phyloP scores from a whole-genome alignment of 2,329 filamentous ascomycete species.

The Xylariaceae sp. region DNA sequence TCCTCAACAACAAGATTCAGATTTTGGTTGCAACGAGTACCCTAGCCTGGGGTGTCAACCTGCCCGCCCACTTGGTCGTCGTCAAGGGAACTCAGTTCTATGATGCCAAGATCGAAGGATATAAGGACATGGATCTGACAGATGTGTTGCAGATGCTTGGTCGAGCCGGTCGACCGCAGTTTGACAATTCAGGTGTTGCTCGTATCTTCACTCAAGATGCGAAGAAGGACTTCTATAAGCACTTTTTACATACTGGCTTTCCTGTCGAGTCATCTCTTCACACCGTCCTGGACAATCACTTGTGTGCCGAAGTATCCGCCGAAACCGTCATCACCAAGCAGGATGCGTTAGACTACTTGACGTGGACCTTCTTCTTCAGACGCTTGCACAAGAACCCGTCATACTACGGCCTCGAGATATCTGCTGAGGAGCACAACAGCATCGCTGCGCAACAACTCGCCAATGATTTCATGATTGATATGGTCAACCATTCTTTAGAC shows the following conservation, averaged over 20 bases:
- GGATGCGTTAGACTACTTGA: slow-evolving; percentile 94
- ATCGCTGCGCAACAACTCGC: slow-evolving; percentile 80
- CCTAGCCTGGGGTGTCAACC: slow-evolving; percentile 95
- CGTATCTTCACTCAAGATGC: slow-evolving; percentile 96
- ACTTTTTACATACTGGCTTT: slow-evolving; percentile 97
- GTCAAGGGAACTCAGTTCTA: slow-evolving; percentile 99
- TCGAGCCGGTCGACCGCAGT: slow-evolving; percentile 91
- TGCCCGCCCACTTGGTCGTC: slow-evolving; percentile 93
- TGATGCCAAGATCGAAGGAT: slow-evolving; percentile 95
- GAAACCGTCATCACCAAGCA: slow-evolving; percentile 93
- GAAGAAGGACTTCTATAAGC: slow-evolving; percentile 99
- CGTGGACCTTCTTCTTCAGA: slow-evolving; percentile 99
- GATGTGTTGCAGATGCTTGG: slow-evolving; percentile 98
- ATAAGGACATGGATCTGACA: slow-evolving; percentile 98
- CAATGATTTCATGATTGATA: slow-evolving; percentile 90
- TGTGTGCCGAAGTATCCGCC: slow-evolving; percentile 90
- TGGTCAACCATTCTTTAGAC: slow-evolving; percentile 81
- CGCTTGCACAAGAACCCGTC: slow-evolving; percentile 96
- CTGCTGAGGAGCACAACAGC: slow-evolving; percentile 86
- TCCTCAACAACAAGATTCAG: slow-evolving; percentile 97
- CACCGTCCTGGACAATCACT: slow-evolving; percentile 94
- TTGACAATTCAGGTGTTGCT: slow-evolving; percentile 92
- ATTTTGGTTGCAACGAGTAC: slow-evolving; percentile 95
- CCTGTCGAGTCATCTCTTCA: slow-evolving; percentile 95
- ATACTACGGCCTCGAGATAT: slow-evolving; percentile 94